These are phyloP conservation scores for Dothiorella sarmentorum DNA, from an alignment of 2,329 filamentous ascomycete species.

Conservation along the genomic window DNA sequence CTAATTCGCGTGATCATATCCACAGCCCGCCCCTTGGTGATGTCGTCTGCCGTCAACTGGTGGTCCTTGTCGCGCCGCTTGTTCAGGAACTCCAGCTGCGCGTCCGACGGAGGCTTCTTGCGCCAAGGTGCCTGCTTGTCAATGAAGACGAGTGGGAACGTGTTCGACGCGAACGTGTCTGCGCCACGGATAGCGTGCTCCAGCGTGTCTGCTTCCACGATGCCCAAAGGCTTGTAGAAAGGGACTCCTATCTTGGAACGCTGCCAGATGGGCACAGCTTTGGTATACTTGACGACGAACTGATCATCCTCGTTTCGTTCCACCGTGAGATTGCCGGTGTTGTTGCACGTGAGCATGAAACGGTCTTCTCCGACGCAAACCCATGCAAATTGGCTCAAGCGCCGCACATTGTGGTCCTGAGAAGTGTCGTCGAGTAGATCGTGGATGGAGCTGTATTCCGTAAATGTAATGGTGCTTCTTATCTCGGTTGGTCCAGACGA, in stretches of 20 bases:
- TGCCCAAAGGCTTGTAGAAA: slow-evolving; percentile 54
- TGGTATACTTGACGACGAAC: slow-evolving; percentile 43
- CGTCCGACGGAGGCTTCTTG: slow-evolving; percentile 55
- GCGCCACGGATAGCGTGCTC: slow-evolving; percentile 76
- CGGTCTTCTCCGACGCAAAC: slow-evolving; percentile 68
- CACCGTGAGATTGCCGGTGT: slow-evolving; percentile 59
- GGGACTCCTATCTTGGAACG: not conserved
- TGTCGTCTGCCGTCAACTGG: slow-evolving; percentile 51
- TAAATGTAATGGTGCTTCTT: slow-evolving; percentile 63
- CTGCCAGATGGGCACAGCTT: slow-evolving; percentile 33
- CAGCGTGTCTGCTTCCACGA: slow-evolving; percentile 65
- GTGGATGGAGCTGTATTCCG: slow-evolving; percentile 87
- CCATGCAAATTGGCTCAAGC: slow-evolving; percentile 75
- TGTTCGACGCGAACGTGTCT: slow-evolving; percentile 71
- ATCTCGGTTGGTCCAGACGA: slow-evolving; percentile 49
- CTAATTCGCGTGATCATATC: slow-evolving; percentile 94
- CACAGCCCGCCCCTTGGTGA: slow-evolving; percentile 76
- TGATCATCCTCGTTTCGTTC: slow-evolving; percentile 44
- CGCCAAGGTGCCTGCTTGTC: slow-evolving; percentile 68
- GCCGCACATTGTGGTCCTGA: slow-evolving; percentile 73
- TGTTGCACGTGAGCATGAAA: slow-evolving; percentile 65
- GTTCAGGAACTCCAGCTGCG: slow-evolving; percentile 68
- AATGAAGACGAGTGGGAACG: slow-evolving; percentile 67
- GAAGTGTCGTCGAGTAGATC: slow-evolving; percentile 83
- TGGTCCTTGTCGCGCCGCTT: slow-evolving; percentile 57